Evolutionary conservation across 1,139 yeast genomes (phyloP), one percentile per base, ranked within the genome.

Genomic region (Dujonia santamariae): DNA sequence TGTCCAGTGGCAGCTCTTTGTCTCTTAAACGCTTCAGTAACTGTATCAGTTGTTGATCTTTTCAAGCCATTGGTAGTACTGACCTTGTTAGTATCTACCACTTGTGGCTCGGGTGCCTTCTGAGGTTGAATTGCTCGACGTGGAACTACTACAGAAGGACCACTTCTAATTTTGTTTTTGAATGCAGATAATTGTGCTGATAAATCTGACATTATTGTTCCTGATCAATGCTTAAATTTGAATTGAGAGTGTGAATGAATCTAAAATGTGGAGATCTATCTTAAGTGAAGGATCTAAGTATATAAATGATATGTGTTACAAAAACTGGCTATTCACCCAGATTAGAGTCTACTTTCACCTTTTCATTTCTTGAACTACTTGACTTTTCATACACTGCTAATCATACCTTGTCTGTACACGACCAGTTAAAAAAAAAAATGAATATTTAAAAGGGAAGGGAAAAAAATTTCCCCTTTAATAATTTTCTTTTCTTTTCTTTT

Each of bases 141-240:
- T 12, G 64, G 60, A 18, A 58, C 64, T 2, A 57, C 45, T 12
- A 69, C 71, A 32, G 72, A 58, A 27, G 75, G 73, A 30, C 75
- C 75, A 48, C 65, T 67, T 45, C 67, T 62, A 56, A 69, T 67
- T 46, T 67, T 64, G 50, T 61, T 68, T 44, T 68, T 69, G 51
- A 70, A 70, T 26, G 76, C 76, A 27, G 74, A 67, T 37, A 69
- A 51, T 48, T 69, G 75, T 25, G 73, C 65, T 26, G 72, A 66
- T 38, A 67, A 58, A 45, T 67, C 72, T 3, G 73, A 67, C 74
- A 67, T 67, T n/a, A n/a, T n/a, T n/a, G n/a, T n/a, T n/a, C n/a
- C n/a, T n/a, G n/a, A n/a, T n/a, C n/a, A n/a, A n/a, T n/a, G n/a
- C n/a, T n/a, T n/a, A n/a, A n/a, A n/a, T n/a, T n/a, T n/a, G n/a